Percentiles rank a stretch among this genome's conserved stretches.
phyloP scores from a whole-genome alignment of 1,139 yeast species.

The Pichia sp. region DNA sequence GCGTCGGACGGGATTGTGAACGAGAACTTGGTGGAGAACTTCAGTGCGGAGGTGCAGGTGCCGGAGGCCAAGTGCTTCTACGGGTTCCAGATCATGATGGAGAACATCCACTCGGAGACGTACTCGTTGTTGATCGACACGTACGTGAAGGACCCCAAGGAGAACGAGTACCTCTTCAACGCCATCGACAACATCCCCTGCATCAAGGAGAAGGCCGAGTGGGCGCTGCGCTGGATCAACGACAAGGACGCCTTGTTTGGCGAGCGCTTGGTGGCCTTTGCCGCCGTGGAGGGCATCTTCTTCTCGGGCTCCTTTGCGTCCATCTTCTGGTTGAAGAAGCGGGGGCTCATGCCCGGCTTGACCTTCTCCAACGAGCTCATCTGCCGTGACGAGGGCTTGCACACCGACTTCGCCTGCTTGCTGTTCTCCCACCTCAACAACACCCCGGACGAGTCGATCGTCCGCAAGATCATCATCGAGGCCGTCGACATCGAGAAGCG shows the following conservation, averaged over 20 bases:
- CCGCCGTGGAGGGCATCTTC: slow-evolving; percentile 98
- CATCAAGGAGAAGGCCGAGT: slow-evolving; percentile 92
- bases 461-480: slow-evolving; percentile 84
- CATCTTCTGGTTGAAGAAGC: slow-evolving; percentile 95
- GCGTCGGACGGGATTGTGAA: slow-evolving; percentile 98
- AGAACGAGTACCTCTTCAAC: slow-evolving; percentile 81
- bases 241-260: slow-evolving; percentile 84
- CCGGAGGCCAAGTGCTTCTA: slow-evolving; percentile 99
- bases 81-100: slow-evolving; percentile 99
- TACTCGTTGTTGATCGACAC: slow-evolving; percentile 92
- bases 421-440: slow-evolving; percentile 87
- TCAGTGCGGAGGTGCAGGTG: slow-evolving; percentile 92
- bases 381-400: slow-evolving; percentile 97
- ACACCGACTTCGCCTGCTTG: slow-evolving; percentile 96
- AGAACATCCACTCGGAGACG: slow-evolving; percentile 96
- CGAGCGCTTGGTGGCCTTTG: slow-evolving; percentile 95
- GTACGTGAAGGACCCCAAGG: slow-evolving; percentile 91
- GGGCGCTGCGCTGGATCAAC: slow-evolving; percentile 96
- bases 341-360: slow-evolving; percentile 97
- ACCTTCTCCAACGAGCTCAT: slow-evolving; percentile 95
- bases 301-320: slow-evolving; percentile 98
- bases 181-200: slow-evolving; percentile 94
- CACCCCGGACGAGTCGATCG: slow-evolving; percentile 76
- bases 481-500: slow-evolving; percentile 94
- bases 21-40: slow-evolving; percentile 94